phyloP scores from a whole-genome alignment of 176 grass and related monocot genomes.

The Olyra latifolia region DNA sequence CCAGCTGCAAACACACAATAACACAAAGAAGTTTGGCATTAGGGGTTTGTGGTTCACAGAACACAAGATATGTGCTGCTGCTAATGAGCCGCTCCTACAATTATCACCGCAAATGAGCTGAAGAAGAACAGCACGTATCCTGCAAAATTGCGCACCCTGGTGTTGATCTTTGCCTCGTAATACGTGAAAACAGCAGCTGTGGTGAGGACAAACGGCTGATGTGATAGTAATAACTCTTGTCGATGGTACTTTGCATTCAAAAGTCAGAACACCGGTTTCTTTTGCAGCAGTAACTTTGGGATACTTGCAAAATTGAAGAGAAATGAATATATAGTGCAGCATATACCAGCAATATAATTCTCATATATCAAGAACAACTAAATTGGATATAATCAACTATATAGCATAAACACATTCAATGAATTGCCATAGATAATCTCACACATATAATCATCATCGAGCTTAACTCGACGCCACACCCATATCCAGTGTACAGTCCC shows the following conservation, averaged over 20 bases:
- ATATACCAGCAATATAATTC: too few species aligned
- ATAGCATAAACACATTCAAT: too few species aligned
- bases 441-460: too few species aligned
- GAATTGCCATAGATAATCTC: too few species aligned
- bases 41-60: too few species aligned
- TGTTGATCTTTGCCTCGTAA: constrained; percentile 67
- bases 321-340: too few species aligned
- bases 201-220: constrained; percentile 66
- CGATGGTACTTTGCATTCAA: constrained; percentile 36
- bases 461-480: too few species aligned
- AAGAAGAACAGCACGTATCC: constrained; percentile 68
- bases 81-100: constrained; percentile 29
- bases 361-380: too few species aligned
- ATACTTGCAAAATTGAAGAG: neutral
- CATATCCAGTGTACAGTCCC: too few species aligned
- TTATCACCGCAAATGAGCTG: constrained; percentile 47
- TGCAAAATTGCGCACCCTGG: constrained; percentile 49
- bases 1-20: constrained; percentile 31
- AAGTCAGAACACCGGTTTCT: neutral
- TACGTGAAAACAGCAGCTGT: constrained; percentile 44
- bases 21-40: neutral
- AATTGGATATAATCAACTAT: too few species aligned
- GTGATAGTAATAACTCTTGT: constrained; percentile 56
- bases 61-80: too few species aligned
- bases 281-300: neutral